Evolutionary conservation across 1,284 basidiomycete genomes (phyloP), one percentile per base, ranked within the genome.

Genomic region (Thecaphora thlaspeos): DNA sequence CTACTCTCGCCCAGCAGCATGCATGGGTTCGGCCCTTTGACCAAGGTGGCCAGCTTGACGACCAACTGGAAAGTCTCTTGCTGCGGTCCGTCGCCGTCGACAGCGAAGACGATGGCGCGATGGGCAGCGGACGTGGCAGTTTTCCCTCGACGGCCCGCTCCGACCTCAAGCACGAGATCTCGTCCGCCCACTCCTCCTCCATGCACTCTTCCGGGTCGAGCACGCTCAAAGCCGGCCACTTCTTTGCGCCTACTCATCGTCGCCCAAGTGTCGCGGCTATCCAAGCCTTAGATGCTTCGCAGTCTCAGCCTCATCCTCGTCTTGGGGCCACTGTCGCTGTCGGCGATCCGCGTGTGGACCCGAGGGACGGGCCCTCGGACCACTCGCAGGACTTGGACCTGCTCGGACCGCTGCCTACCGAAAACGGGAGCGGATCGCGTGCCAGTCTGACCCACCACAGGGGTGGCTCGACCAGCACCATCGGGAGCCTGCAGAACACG

Each of bases 81-180:
- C 38, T 40, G 7, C 9, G 21, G 19, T 40, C 38, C 5, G 38
- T 40, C n/a, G 17, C 32, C 32, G 38, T 11, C 32, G 3, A 8
- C 32, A 34, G 32, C 32, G 32, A 34, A 15, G 32, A 34, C 7
- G 32, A 34, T 17, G 32, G 12, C 12, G 15, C 32, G 7, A 8
- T 28, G 26, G 26, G 21, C 14, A 18, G 7, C 9, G 38, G n/a
- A 4, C 38, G 38, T 9, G 46, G 51, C 10, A 41, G 40, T 44
- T 63, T 55, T 24, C 51, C 53, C 26, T 36, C 53, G 9, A 55
- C 61, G 15, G 47, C 44, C 14, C 51, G 47, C 2, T 67, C 61
- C 22, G 63, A 66, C 28, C 51, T 42, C 26, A 58, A 59, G 43
- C 55, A 62, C 46, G 59, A 66, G 42, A 24, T 50, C 17, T 34